Evolutionary conservation across 257 asterid species (phyloP), one percentile per base, ranked within the genome.

Genomic region (Misopates orontium): DNA sequence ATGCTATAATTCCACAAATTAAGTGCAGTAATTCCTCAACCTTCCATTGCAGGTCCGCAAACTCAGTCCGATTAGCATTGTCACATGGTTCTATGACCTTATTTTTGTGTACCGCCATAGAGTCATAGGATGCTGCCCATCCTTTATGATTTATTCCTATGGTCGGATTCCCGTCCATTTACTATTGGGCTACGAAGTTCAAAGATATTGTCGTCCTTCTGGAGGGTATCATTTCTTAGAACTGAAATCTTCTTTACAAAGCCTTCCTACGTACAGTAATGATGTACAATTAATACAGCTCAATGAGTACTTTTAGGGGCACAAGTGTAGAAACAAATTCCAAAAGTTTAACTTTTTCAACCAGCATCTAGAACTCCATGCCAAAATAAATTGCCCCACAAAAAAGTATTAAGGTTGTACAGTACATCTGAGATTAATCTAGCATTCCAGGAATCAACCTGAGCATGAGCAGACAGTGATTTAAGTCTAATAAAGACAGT

Each of bases 391-490:
- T 44, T 13, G 18, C 50, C 50, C 18, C 18, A 12, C 50, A 44
- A 16, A 16, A 44, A 1, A 8, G 17, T 13, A 44, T 3, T 1
- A 44, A 44, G 18, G 36, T 10, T n/a, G 44, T 14, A 53, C 9
- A 47, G 52, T 47, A 51, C 24, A 56, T 41, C 31, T 7, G 32
- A 40, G 24, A n/a, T 14, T 45, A 11, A 52, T 25, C 56, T 23
- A 11, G 22, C 21, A 67, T 31, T 42, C 67, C 23, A 49, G 50
- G 42, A 53, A 76, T 56, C 24, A 68, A 55, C 63, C 62, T 48
- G 64, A 49, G 19, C 36, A n/a, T 54, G 28, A 45, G 59, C 53
- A 17, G 22, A 22, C 24, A 42, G 24, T 18, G 8, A 32, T 17
- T n/a, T 55, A 54, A 28, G 3, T 28, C 36, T 28, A 28, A 22